Percentiles rank a stretch among this genome's conserved stretches.
Evolutionary conservation across 2,329 filamentous ascomycete genomes (phyloP).

Genomic region (Pestalotiopsis sp.): DNA sequence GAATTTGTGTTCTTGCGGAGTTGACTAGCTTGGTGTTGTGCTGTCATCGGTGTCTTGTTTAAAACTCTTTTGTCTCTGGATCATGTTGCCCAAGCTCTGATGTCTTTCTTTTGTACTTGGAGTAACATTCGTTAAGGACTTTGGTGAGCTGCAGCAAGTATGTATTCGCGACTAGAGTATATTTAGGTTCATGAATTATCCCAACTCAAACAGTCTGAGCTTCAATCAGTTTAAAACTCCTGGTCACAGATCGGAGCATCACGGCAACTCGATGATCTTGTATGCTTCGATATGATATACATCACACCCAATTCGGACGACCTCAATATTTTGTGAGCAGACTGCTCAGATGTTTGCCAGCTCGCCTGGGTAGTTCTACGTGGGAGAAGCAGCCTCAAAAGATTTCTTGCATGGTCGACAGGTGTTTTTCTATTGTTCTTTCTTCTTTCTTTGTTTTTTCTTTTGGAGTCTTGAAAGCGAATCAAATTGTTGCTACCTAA

Average conservation of each 20-base stretch:
- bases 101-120: not conserved
- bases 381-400: not conserved
- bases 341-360: not conserved
- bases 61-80: not conserved
- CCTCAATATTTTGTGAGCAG: no score
- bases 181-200: no score
- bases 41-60: not conserved
- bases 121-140: not conserved
- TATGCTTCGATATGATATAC: no score
- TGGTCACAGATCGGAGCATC: no score
- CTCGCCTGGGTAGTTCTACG: not conserved
- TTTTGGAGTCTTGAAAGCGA: not conserved
- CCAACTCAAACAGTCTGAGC: no score
- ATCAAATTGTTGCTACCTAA: not conserved
- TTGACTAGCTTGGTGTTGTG: not conserved
- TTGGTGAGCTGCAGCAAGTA: no score
- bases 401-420: not conserved
- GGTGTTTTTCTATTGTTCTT: not conserved
- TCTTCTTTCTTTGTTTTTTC: not conserved
- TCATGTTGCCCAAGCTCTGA: not conserved
- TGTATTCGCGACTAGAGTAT: no score
- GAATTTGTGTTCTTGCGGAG: constrained; percentile 1
- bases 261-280: no score
- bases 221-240: no score
- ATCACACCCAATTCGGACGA: no score